phyloP scores from a whole-genome alignment of 1,284 basidiomycete genomes.

The Lignosus rhinocerotis region DNA sequence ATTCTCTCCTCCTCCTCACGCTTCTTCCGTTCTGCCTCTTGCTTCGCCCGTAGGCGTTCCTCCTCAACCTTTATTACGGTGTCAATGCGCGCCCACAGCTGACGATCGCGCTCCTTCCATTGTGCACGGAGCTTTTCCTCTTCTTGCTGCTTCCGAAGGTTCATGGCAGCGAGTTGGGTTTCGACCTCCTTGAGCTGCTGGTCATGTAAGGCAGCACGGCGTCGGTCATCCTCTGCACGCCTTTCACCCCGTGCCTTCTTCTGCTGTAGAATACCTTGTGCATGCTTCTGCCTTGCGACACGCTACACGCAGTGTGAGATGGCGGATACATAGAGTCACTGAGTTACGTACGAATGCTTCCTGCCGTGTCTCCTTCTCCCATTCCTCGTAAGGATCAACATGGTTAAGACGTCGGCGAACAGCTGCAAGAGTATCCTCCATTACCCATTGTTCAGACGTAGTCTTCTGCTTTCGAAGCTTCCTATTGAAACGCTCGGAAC shows the following conservation, averaged over 20 bases:
- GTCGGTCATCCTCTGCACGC: conserved; percentile 39
- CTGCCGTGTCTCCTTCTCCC: conserved; percentile 65
- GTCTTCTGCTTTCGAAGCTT: conserved; percentile 24
- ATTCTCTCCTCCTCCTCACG: conserved; percentile 30
- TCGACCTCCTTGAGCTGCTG: conserved; percentile 54
- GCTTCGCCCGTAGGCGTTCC: conserved; percentile 50
- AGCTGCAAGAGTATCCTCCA: conserved; percentile 69
- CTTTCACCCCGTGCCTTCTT: conserved; percentile 39
- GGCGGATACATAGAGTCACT: neutral
- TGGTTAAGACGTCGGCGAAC: conserved; percentile 66
- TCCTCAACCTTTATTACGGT: conserved; percentile 63
- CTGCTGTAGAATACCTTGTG: conserved; percentile 40
- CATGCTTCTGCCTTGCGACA: conserved; percentile 57
- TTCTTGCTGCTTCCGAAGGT: conserved; percentile 45
- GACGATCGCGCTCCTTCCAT: conserved; percentile 54
- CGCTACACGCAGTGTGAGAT: conserved; percentile 39
- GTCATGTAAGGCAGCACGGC: conserved; percentile 41
- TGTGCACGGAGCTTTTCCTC: conserved; percentile 45
- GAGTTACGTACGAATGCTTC: conserved; percentile 69
- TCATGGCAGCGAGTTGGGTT: conserved; percentile 41
- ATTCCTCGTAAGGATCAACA: conserved; percentile 77
- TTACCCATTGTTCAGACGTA: conserved; percentile 49
- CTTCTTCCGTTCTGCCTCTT: conserved; percentile 41
- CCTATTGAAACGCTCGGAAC: conserved; percentile 3
- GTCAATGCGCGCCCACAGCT: conserved; percentile 63